Evolutionary conservation across 192 early-diverging fungal species (phyloP).

Genomic region (Coemansia sp.): DNA sequence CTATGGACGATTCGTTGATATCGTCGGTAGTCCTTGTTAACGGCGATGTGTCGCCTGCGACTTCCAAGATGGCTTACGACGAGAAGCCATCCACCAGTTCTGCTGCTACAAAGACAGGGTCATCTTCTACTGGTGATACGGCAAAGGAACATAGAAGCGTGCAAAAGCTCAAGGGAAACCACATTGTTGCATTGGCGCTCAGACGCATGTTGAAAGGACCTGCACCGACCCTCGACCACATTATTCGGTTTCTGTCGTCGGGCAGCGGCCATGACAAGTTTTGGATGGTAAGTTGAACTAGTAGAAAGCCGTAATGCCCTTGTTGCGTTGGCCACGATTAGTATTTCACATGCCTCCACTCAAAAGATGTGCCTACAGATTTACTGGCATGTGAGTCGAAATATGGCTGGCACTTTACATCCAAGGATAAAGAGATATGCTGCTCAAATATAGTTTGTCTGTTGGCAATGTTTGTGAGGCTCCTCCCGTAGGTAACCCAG

Average conservation of each 20-base stretch:
- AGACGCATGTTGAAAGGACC: conserved; percentile 54
- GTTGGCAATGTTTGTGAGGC: neutral
- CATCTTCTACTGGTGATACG: neutral
- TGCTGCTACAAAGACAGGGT: neutral
- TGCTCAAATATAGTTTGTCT: too few species aligned
- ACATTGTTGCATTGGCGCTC: conserved; percentile 43
- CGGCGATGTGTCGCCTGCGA: conserved; percentile 9
- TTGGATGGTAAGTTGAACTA: conserved; percentile 56
- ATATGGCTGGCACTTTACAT: too few species aligned
- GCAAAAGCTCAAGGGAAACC: conserved; percentile 29
- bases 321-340: neutral
- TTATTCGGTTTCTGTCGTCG: conserved; percentile 56
- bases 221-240: conserved; percentile 65
- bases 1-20: conserved; percentile 34
- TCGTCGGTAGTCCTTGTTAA: conserved; percentile 38
- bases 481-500: conserved; percentile 78
- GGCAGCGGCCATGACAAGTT: conserved; percentile 71
- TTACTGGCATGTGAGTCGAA: too few species aligned
- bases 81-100: conserved; percentile 1
- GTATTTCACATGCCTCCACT: neutral
- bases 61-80: neutral
- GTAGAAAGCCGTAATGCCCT: conserved; percentile 10
- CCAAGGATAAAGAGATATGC: too few species aligned
- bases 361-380: too few species aligned
- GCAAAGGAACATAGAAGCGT: neutral